These are phyloP conservation scores for Fusarium sp. DNA, from an alignment of 2,329 filamentous ascomycete species.

Conservation along the genomic window DNA sequence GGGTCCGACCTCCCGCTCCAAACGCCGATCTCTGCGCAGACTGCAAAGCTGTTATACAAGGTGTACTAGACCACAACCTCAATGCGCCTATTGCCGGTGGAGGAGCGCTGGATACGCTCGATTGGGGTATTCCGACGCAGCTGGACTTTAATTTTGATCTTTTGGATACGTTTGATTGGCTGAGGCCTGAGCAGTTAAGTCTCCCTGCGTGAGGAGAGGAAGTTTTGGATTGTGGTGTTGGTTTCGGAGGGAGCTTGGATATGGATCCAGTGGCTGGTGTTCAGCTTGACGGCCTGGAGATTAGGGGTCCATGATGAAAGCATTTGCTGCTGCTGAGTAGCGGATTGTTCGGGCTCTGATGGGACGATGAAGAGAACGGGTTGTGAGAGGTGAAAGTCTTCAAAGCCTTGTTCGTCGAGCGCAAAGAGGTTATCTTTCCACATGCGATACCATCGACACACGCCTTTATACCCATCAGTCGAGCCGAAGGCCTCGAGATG, in stretches of 20 bases:
- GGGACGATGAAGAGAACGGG: conserved; percentile 40
- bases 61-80: conserved; percentile 60
- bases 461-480: conserved; percentile 45
- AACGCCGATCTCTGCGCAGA: conserved; percentile 59
- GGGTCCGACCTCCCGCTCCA: conserved; percentile 58
- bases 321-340: conserved; percentile 42
- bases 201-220: conserved; percentile 14
- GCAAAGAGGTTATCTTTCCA: conserved; percentile 43
- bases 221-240: conserved; percentile 38
- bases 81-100: conserved; percentile 48
- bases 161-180: conserved; percentile 61
- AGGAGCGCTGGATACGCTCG: conserved; percentile 40
- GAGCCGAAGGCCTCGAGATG: conserved; percentile 39
- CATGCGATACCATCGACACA: conserved; percentile 46
- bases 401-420: conserved; percentile 38
- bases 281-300: conserved; percentile 50
- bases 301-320: conserved; percentile 42
- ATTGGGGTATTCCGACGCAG: conserved; percentile 49
- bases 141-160: conserved; percentile 58
- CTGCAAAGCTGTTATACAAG: conserved; percentile 59
- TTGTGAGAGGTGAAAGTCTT: conserved; percentile 25
- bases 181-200: conserved; percentile 40
- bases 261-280: conserved; percentile 50
- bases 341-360: conserved; percentile 11
- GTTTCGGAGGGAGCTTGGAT: conserved; percentile 42